Conservation (phyloP, 2,329 filamentous ascomycete genomes). For the Lecanicillium sp. region DNA sequence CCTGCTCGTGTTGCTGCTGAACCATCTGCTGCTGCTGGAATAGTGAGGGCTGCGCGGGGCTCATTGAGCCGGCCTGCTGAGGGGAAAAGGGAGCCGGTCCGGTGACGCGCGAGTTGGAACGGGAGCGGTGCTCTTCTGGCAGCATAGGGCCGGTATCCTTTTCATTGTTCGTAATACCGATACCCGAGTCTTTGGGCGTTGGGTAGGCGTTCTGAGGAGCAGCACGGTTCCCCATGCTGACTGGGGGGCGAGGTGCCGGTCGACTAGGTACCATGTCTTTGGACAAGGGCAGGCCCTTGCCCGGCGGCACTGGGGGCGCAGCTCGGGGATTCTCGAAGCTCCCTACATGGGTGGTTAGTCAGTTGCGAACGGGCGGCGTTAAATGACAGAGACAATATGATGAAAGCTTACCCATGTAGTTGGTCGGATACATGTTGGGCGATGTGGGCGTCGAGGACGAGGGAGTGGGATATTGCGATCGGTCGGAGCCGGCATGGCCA, state of each 20-base stretch:
- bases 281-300: conserved; percentile 36
- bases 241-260: conserved; percentile 82
- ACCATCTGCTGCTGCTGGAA: conserved; percentile 62
- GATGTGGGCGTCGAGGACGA: conserved; percentile 42
- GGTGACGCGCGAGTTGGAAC: conserved; percentile 61
- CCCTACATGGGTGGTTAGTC: conserved; percentile 36
- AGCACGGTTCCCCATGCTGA: conserved; percentile 50
- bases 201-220: conserved; percentile 45
- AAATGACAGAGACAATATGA: background rate
- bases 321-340: conserved; percentile 97
- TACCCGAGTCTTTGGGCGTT: conserved; percentile 54
- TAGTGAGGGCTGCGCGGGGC: conserved; percentile 36
- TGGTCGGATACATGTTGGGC: conserved; percentile 48
- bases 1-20: conserved; percentile 75
- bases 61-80: conserved; percentile 32
- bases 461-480: conserved; percentile 38
- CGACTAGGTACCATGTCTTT: conserved; percentile 68
- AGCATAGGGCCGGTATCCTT: conserved; percentile 56
- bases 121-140: conserved; percentile 60
- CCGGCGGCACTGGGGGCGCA: conserved; percentile 75
- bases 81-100: conserved; percentile 45
- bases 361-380: too few relatives aligned
- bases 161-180: conserved; percentile 54
- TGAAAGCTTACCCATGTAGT: conserved; percentile 45
- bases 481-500: conserved; percentile 68